Evolutionary conservation across 2,329 filamentous ascomycete species (phyloP).

Genomic region (Pestalotiopsis sp.): DNA sequence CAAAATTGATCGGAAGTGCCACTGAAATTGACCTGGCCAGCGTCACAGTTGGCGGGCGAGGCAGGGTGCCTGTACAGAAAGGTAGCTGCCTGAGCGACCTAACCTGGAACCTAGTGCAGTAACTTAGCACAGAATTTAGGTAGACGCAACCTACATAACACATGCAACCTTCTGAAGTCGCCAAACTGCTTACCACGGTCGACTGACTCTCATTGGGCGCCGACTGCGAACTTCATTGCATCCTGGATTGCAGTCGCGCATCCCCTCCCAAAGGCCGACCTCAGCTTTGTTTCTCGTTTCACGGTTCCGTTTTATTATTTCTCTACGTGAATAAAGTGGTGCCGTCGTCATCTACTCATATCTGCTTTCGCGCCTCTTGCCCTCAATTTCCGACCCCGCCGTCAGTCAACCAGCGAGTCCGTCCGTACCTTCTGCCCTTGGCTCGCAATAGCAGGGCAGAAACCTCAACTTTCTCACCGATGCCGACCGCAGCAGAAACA

Average conservation of each 20-base stretch:
- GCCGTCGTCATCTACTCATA: background rate
- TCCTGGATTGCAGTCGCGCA: background rate
- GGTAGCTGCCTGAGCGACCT: background rate
- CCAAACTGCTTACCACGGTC: background rate
- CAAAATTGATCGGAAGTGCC: constrained; percentile 4
- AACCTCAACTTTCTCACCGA: constrained; percentile 30
- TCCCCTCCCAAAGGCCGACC: background rate
- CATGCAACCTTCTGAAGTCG: background rate
- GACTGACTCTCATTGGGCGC: constrained; percentile 1
- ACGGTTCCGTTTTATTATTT: background rate
- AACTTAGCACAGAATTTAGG: background rate
- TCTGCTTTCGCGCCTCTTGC: background rate
- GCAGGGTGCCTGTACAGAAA: background rate
- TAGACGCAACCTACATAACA: too few species aligned
- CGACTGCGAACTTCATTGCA: background rate
- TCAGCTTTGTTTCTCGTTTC: background rate
- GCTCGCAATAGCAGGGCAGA: constrained; percentile 10
- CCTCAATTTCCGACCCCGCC: constrained; percentile 13
- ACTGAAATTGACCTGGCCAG: background rate
- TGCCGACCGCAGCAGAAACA: constrained; percentile 45
- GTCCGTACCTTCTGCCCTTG: constrained; percentile 13
- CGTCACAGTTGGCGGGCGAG: too few species aligned
- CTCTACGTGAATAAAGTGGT: background rate
- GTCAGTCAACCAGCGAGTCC: background rate
- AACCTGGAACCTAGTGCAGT: background rate